These are phyloP conservation scores for Meyerozyma guilliermondii DNA, from an alignment of 1,139 yeast genomes.

Conservation along the genomic window DNA sequence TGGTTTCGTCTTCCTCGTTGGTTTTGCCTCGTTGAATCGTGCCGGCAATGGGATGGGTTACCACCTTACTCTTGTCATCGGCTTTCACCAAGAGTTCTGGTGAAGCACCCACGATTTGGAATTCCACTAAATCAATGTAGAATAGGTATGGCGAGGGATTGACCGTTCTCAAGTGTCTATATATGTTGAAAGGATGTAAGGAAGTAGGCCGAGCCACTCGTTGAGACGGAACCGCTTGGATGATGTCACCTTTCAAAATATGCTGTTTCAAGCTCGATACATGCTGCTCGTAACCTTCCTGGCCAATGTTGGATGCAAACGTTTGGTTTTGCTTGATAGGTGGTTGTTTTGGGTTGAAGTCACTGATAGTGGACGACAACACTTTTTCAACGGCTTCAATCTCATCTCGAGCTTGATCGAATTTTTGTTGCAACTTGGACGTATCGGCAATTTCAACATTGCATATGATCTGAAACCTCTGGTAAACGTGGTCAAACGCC, in stretches of 20 bases:
- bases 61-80: constrained; percentile 63
- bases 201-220: constrained; percentile 93
- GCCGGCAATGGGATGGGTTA: constrained; percentile 98
- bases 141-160: constrained; percentile 97
- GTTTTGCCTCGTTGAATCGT: constrained; percentile 89
- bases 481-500: constrained; percentile 92
- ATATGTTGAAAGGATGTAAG: constrained; percentile 92
- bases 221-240: constrained; percentile 97
- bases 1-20: constrained; percentile 80
- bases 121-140: constrained; percentile 84
- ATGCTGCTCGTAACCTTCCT: constrained; percentile 84
- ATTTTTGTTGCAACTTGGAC: constrained; percentile 41
- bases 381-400: constrained; percentile 54
- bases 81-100: constrained; percentile 89
- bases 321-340: constrained; percentile 61
- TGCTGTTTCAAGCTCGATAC: constrained; percentile 73
- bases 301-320: constrained; percentile 85
- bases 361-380: constrained; percentile 38
- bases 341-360: constrained; percentile 52
- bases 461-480: constrained; percentile 83
- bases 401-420: constrained; percentile 49
- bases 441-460: constrained; percentile 55
- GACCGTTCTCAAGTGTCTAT: constrained; percentile 88
- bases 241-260: constrained; percentile 84
- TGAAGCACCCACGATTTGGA: constrained; percentile 95